phyloP scores from a whole-genome alignment of 2,329 filamentous ascomycete genomes.

The Coleophoma cylindrospora region DNA sequence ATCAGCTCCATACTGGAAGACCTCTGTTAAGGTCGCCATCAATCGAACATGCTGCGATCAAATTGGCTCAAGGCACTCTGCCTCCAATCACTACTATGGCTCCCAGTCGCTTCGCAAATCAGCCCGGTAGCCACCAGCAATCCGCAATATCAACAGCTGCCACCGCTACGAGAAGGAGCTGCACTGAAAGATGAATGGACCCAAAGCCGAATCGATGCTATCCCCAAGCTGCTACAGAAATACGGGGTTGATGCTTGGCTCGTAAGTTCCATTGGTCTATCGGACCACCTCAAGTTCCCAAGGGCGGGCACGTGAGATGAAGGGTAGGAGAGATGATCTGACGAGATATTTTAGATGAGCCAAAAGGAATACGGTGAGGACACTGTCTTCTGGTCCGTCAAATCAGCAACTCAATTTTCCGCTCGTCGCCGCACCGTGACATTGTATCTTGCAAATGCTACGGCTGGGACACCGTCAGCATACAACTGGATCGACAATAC shows the following conservation, averaged over 20 bases:
- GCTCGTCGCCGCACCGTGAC: slow-evolving; percentile 44
- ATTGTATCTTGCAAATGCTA: slow-evolving; percentile 39
- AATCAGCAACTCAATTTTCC: slow-evolving; percentile 39
- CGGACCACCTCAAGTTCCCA: too few species aligned
- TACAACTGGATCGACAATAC: slow-evolving; percentile 45
- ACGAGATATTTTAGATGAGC: slow-evolving; percentile 32
- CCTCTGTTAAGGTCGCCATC: not conserved
- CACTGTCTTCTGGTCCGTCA: slow-evolving; percentile 46
- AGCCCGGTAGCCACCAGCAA: not conserved
- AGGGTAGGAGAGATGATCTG: too few species aligned
- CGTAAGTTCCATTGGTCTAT: slow-evolving; percentile 21
- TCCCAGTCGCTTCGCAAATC: not conserved
- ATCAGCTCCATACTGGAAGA: too few species aligned
- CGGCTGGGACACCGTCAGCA: slow-evolving; percentile 20
- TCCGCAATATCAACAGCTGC: slow-evolving; percentile 32
- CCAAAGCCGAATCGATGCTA: slow-evolving; percentile 32
- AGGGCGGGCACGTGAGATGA: too few species aligned
- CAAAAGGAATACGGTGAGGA: slow-evolving; percentile 48
- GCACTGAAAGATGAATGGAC: slow-evolving; percentile 39
- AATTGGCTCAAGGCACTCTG: not conserved
- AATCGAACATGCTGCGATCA: not conserved
- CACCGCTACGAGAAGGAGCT: slow-evolving; percentile 38
- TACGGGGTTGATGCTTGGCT: slow-evolving; percentile 44
- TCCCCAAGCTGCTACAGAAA: slow-evolving; percentile 37
- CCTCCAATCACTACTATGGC: not conserved